A percentile compares a stretch with the other conserved stretches of the same genome.
Conservation (phyloP, 805 yeast genomes). For the Candida adriatica region DNA sequence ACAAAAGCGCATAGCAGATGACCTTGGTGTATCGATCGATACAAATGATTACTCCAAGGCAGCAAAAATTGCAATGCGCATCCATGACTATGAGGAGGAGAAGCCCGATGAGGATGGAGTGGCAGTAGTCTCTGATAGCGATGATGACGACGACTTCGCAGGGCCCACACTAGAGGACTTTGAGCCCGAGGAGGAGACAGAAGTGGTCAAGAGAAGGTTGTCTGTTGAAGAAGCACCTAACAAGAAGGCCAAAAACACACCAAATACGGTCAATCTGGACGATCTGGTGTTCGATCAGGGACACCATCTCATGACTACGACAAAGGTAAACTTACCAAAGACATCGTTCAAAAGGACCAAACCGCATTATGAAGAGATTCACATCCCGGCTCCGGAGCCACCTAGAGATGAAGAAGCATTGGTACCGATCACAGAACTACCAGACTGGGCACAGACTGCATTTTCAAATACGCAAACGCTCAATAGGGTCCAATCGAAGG, state of each 20-base stretch:
- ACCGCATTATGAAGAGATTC: conserved; percentile 78
- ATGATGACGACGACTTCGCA: conserved; percentile 27
- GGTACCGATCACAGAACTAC: conserved; percentile 56
- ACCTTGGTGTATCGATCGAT: conserved; percentile 29
- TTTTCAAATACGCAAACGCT: conserved; percentile 67
- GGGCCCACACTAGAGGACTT: conserved; percentile 26
- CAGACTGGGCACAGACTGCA: conserved; percentile 75
- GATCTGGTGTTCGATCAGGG: conserved; percentile 67
- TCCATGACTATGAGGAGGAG: conserved; percentile 41
- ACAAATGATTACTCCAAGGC: conserved; percentile 25
- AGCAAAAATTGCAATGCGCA: conserved; percentile 34
- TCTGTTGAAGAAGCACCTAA: conserved; percentile 31
- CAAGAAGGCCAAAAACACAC: conserved; percentile 31
- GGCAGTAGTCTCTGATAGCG: conserved; percentile 24
- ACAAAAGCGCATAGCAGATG: conserved; percentile 38
- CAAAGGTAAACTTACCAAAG: conserved; percentile 68
- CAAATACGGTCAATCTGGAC: conserved; percentile 57
- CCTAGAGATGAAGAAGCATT: conserved; percentile 35
- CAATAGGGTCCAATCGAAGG: conserved; percentile 79
- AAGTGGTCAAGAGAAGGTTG: conserved; percentile 14
- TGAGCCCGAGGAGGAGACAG: conserved; percentile 18
- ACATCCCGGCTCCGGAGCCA: conserved; percentile 77
- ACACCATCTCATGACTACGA: conserved; percentile 54
- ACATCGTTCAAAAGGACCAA: conserved; percentile 77
- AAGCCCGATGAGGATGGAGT: conserved; percentile 37